Evolutionary conservation across 2,329 filamentous ascomycete species (phyloP).

Genomic region (Aspergillus phoenicis): DNA sequence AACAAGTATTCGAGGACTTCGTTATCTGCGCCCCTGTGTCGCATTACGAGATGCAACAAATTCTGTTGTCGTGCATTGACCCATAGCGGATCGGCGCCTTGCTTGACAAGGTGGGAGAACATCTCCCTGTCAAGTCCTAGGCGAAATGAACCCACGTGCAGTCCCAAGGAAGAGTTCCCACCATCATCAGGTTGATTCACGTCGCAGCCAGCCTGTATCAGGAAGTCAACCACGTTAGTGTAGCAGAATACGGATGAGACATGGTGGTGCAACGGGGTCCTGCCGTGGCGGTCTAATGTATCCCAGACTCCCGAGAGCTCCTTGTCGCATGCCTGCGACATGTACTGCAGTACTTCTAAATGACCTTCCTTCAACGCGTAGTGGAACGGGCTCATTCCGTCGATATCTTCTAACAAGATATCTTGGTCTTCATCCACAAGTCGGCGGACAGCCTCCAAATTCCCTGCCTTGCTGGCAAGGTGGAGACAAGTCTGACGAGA

Average conservation of each 20-base stretch:
- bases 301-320: slow-evolving; percentile 15
- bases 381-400: slow-evolving; percentile 17
- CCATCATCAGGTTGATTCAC: slow-evolving; percentile 14
- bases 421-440: slow-evolving; percentile 15
- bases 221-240: slow-evolving; percentile 10
- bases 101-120: slow-evolving; percentile 11
- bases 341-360: slow-evolving; percentile 12
- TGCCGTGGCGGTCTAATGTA: slow-evolving; percentile 14
- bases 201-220: slow-evolving; percentile 17
- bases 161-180: slow-evolving; percentile 16
- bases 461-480: slow-evolving; percentile 18
- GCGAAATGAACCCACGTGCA: slow-evolving; percentile 19
- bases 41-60: slow-evolving; percentile 21
- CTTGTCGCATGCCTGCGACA: slow-evolving; percentile 7
- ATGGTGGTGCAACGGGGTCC: slow-evolving; percentile 19
- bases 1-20: slow-evolving; percentile 17
- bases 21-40: slow-evolving; percentile 12
- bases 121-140: slow-evolving; percentile 11
- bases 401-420: slow-evolving; percentile 14
- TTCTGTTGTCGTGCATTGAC: slow-evolving; percentile 12
- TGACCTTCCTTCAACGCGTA: slow-evolving; percentile 3
- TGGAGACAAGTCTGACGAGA: slow-evolving; percentile 21
- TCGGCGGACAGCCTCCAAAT: slow-evolving; percentile 18
- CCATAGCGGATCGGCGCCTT: slow-evolving; percentile 14
- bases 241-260: slow-evolving; percentile 14